These are phyloP conservation scores for Chlorociboria aeruginascens DNA, from an alignment of 495 filamentous ascomycete species.

Conservation along the genomic window DNA sequence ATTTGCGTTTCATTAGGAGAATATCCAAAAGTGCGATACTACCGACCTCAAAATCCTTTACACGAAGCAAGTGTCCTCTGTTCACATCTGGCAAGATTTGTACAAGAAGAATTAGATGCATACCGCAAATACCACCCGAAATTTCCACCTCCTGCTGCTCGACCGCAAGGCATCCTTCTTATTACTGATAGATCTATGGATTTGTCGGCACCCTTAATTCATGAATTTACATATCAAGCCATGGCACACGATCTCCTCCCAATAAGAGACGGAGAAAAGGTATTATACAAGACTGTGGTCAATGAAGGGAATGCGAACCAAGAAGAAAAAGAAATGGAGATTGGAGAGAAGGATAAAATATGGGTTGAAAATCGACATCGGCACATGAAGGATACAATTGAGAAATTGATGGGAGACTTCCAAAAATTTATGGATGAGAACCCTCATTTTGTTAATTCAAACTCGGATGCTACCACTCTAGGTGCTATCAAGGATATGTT, in stretches of 20 bases:
- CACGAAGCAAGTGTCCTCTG: constrained; percentile 85
- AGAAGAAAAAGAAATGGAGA: constrained; percentile 80
- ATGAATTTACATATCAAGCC: constrained; percentile 97
- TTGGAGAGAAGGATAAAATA: constrained; percentile 77
- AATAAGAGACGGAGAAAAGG: constrained; percentile 76
- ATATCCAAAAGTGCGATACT: constrained; percentile 85
- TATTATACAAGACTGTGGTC: constrained; percentile 66
- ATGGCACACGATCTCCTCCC: constrained; percentile 92
- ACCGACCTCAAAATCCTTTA: constrained; percentile 55
- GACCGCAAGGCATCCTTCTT: constrained; percentile 73
- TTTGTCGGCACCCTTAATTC: constrained; percentile 69
- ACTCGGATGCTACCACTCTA: constrained; percentile 55
- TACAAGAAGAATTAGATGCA: constrained; percentile 79
- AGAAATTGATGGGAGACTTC: constrained; percentile 85
- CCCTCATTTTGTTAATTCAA: constrained; percentile 77
- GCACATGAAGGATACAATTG: constrained; percentile 97
- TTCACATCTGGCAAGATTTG: constrained; percentile 78
- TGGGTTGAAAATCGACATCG: constrained; percentile 89
- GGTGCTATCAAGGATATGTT: constrained; percentile 96
- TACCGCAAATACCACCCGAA: constrained; percentile 71
- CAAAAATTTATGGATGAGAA: constrained; percentile 82
- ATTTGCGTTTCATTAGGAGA: constrained; percentile 78
- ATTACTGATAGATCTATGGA: constrained; percentile 92
- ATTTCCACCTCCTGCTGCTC: constrained; percentile 68
- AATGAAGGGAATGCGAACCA: constrained; percentile 57